Evolutionary conservation across 2,329 filamentous ascomycete genomes (phyloP).

Genomic region (Juglanconis sp.): DNA sequence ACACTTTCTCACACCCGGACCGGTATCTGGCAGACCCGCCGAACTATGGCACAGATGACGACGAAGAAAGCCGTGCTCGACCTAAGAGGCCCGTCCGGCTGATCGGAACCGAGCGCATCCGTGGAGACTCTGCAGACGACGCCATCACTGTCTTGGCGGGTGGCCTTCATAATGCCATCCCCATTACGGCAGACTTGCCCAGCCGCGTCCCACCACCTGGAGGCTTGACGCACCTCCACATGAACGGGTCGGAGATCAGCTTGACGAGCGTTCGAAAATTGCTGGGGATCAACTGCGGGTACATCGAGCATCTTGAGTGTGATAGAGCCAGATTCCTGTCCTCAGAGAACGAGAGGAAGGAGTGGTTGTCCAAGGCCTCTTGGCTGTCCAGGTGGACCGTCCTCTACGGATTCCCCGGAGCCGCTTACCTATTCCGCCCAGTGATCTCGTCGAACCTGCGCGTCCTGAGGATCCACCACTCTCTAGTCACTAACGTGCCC

Average conservation of each 20-base stretch:
- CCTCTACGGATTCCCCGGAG: conserved; percentile 43
- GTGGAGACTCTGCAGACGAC: conserved; percentile 11
- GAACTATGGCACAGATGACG: conserved; percentile 28
- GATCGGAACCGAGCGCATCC: conserved; percentile 4
- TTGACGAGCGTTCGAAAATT: conserved; percentile 40
- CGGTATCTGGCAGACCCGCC: conserved; percentile 50
- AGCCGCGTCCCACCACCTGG: conserved; percentile 14
- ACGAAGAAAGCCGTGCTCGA: neutral
- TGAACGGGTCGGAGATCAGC: conserved; percentile 50
- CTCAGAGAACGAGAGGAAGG: conserved; percentile 23
- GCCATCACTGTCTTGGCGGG: conserved; percentile 10
- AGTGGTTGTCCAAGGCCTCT: conserved; percentile 7
- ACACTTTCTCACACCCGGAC: conserved; percentile 41
- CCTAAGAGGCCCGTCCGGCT: neutral
- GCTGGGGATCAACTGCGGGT: conserved; percentile 40
- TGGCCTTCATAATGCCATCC: conserved; percentile 3
- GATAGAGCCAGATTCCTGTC: conserved; percentile 33
- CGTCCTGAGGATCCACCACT: conserved; percentile 56
- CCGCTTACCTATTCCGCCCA: conserved; percentile 48
- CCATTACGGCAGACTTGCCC: conserved; percentile 13
- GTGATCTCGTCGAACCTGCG: conserved; percentile 52
- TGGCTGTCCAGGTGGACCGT: conserved; percentile 29
- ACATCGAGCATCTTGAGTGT: conserved; percentile 52
- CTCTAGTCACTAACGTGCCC: conserved; percentile 53
- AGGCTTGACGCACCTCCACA: conserved; percentile 52